Evolutionary conservation across 352 stramenopile species (phyloP), one percentile per base, ranked within the genome.

Genomic region (Globisporangium acanthophoron): DNA sequence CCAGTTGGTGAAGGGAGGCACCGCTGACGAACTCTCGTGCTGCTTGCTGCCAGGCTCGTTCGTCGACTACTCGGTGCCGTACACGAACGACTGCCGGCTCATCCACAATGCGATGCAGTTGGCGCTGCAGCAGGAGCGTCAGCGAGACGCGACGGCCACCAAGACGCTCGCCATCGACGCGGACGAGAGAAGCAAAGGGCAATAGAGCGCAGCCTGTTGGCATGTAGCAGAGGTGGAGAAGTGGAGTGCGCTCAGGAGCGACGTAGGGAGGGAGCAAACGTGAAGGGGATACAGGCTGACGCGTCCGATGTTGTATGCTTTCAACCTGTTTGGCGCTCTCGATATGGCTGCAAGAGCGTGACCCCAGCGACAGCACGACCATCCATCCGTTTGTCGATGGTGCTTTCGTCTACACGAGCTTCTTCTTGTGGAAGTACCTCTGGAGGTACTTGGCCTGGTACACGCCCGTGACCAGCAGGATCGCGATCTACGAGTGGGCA

Each of bases 381-480:
- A 27, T 27, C 24, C 24, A 1, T 27, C 24, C 24, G 24, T 27
- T 27, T 27, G 24, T 2, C 24, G 24, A 27, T 27, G 0, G 4
- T 5, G 4, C 45, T 11, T 3, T 13, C 27, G 1, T 37, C 45
- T 80, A 92, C n/a, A 92, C 81, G 40, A 93, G 67, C 59, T 96
- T 96, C 56, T 94, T 96, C 62, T 87, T 87, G 57, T 88, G 73
- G 55, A 96, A 91, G 65, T 88, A 96, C 58, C 70, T 60, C 59
- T 90, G 74, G 21, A 96, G 68, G 55, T 96, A 73, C 51, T 88
- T 80, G 16, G 83, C 79, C 59, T 96, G 86, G 65, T 85, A 93
- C 35, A 92, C 75, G 15, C 74, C 78, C 2, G 80, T 86, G 35
- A 80, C 55, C 13, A 94, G 45, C 46, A 94, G 62, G 33, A 94